A percentile compares a stretch with the other conserved stretches of the same genome.
phyloP scores from a whole-genome alignment of 345 rosid genomes.

The Syzygium jambos region DNA sequence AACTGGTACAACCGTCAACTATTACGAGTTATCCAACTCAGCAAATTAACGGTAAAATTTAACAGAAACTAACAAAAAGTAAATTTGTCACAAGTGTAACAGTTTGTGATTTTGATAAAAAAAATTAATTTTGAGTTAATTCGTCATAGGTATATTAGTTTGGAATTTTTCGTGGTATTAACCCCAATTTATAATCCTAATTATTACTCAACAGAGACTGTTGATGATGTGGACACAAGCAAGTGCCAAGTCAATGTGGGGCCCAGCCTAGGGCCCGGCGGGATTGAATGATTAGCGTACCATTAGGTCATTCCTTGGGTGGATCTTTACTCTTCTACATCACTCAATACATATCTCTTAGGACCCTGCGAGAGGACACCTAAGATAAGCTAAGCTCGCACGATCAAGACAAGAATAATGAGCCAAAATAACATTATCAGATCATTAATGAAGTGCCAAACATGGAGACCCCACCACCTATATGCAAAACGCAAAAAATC shows the following conservation, averaged over 20 bases:
- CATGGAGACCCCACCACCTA: neutral
- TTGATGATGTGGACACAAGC: neutral
- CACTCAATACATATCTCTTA: neutral
- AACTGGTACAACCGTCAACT: no score
- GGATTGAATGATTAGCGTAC: neutral
- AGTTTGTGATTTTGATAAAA: no score
- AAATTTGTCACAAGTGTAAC: no score
- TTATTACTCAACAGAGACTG: neutral
- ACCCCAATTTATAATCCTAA: no score
- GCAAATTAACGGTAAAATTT: no score
- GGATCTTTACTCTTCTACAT: neutral
- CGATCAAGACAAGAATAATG: neutral
- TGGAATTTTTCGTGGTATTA: no score
- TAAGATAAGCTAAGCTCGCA: neutral
- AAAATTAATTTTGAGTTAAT: no score
- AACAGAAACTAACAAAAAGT: no score
- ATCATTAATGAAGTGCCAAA: neutral
- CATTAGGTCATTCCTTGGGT: neutral
- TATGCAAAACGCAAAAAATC: neutral
- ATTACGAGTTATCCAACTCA: no score
- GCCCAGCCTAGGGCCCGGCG: neutral
- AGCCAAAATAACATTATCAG: neutral
- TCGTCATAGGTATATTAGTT: no score
- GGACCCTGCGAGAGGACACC: neutral
- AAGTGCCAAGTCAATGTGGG: neutral